Evolutionary conservation across 148 eudicot species (phyloP).

Genomic region (Drosera capensis): DNA sequence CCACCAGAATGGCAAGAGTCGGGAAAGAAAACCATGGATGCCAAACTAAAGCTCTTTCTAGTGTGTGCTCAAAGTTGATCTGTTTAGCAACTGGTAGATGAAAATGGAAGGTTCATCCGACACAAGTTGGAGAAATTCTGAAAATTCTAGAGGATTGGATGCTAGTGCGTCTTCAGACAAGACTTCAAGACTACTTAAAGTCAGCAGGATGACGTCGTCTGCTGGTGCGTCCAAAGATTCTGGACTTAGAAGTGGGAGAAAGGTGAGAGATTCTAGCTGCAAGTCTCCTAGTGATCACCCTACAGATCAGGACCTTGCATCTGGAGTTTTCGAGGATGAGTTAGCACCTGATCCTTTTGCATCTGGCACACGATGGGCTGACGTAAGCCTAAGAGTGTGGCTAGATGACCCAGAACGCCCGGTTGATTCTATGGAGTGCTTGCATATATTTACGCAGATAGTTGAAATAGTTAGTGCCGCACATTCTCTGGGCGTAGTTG

Average conservation of each 20-base stretch:
- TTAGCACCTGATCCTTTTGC: constrained; percentile 23
- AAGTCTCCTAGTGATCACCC: constrained; percentile 22
- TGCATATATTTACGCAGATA: constrained; percentile 80
- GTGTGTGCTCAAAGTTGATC: constrained; percentile 6
- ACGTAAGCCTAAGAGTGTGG: constrained; percentile 86
- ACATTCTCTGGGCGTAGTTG: constrained; percentile 73
- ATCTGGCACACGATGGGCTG: constrained; percentile 33
- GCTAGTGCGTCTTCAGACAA: constrained; percentile 46
- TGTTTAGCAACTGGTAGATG: constrained; percentile 16
- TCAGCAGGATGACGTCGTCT: constrained; percentile 29
- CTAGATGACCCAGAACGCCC: constrained; percentile 58
- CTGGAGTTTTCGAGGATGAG: constrained; percentile 28
- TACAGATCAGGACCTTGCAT: constrained; percentile 14
- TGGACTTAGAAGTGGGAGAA: constrained; percentile 21
- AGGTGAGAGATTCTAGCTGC: constrained; percentile 20
- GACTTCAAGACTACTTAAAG: constrained; percentile 22
- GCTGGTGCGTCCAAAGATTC: constrained; percentile 40
- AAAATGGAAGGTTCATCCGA: constrained; percentile 76
- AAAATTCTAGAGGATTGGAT: constrained; percentile 44
- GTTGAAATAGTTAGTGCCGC: constrained; percentile 68
- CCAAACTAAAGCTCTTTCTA: background rate
- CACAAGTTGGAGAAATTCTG: constrained; percentile 43
- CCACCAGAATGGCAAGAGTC: background rate
- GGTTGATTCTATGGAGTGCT: constrained; percentile 54
- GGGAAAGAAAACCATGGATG: background rate